phyloP scores from a whole-genome alignment of 208 protist genomes.

The Leishmania tarentolae region DNA sequence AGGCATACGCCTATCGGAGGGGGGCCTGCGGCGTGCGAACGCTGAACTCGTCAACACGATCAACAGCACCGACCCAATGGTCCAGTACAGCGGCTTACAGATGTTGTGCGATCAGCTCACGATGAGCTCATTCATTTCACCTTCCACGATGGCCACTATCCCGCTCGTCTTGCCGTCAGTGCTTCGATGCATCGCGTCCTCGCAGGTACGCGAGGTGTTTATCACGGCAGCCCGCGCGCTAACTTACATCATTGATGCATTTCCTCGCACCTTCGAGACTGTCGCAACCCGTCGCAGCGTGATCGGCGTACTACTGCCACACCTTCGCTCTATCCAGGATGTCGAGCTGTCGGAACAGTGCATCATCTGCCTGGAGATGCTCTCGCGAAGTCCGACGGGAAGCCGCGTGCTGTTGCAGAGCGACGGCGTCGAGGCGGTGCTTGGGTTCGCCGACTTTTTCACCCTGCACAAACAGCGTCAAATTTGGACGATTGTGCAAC shows the following conservation, averaged over 20 bases:
- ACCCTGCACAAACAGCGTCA: slow-evolving; percentile 87
- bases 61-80: slow-evolving; percentile 57
- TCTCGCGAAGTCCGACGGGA: slow-evolving; percentile 55
- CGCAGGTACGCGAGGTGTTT: slow-evolving; percentile 90
- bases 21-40: slow-evolving; percentile 20
- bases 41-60: slow-evolving; percentile 44
- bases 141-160: slow-evolving; percentile 66
- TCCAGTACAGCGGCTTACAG: slow-evolving; percentile 54
- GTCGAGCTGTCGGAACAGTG: slow-evolving; percentile 96
- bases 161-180: slow-evolving; percentile 65
- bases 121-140: slow-evolving; percentile 83
- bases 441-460: slow-evolving; percentile 95
- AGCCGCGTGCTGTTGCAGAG: slow-evolving; percentile 56
- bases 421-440: slow-evolving; percentile 80
- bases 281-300: slow-evolving; percentile 53
- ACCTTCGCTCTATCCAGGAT: slow-evolving; percentile 90
- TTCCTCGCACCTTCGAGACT: slow-evolving; percentile 64
- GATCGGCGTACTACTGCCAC: slow-evolving; percentile 70
- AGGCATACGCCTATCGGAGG: slow-evolving; percentile 24
- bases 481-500: slow-evolving; percentile 74
- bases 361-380: slow-evolving; percentile 90
- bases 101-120: slow-evolving; percentile 93
- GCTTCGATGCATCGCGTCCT: slow-evolving; percentile 67
- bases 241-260: slow-evolving; percentile 90
- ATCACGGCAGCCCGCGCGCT: slow-evolving; percentile 87